Evolutionary conservation across 306 rosid species (phyloP).

Genomic region (Carpinus fangiana): DNA sequence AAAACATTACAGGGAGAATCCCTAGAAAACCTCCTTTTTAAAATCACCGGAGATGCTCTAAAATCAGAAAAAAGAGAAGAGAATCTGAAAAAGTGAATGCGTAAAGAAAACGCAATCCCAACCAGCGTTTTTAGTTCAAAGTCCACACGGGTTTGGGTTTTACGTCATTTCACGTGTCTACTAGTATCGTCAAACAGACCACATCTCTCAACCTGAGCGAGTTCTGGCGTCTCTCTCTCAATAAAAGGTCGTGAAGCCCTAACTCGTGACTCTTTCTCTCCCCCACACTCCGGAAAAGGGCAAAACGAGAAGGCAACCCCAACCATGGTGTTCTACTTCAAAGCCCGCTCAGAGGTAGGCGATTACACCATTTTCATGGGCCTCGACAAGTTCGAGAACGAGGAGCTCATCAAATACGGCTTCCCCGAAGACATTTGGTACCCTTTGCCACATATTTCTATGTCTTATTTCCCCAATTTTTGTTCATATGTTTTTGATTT

Average conservation of each 20-base stretch:
- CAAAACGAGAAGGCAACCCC: conserved; percentile 15
- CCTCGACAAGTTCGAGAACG: conserved; percentile 94
- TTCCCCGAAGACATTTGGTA: conserved; percentile 95
- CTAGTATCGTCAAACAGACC: not conserved
- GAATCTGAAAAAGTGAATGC: not conserved
- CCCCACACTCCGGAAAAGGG: conserved; percentile 20
- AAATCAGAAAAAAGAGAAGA: not conserved
- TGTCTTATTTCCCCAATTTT: not conserved
- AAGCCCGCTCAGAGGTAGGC: conserved; percentile 93
- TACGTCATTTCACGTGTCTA: not conserved
- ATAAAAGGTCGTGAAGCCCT: conserved; percentile 34
- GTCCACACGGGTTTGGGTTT: not conserved
- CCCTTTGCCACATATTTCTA: not conserved
- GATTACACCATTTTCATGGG: conserved; percentile 99
- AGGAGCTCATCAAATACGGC: conserved; percentile 98
- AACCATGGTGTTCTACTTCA: conserved; percentile 94
- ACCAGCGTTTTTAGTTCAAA: not conserved
- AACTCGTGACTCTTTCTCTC: conserved; percentile 11
- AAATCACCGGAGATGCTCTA: too few relatives aligned
- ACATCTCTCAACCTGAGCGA: not conserved
- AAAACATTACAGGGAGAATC: too few relatives aligned
- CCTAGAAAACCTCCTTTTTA: too few relatives aligned
- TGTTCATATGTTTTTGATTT: not conserved
- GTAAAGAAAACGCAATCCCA: not conserved
- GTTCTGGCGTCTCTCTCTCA: not conserved